These are phyloP conservation scores for Ophiobolus disseminans DNA, from an alignment of 2,329 filamentous ascomycete genomes.

Conservation along the genomic window DNA sequence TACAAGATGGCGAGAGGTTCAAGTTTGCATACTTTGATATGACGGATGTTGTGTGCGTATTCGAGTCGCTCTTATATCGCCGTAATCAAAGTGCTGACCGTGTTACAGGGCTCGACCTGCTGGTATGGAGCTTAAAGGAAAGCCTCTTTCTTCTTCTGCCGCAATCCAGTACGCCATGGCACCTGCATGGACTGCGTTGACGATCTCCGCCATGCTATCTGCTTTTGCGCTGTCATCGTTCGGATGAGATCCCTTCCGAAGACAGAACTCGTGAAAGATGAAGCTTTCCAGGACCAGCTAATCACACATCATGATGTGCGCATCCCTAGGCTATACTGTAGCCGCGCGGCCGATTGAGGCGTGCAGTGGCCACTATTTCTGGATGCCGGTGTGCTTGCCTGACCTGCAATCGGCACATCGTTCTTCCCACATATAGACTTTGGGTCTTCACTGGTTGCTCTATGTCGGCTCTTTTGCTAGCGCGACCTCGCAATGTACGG, in stretches of 20 bases:
- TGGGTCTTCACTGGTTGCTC: no score
- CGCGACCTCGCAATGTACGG: no score
- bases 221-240: constrained; percentile 17
- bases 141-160: constrained; percentile 29
- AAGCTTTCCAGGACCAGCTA: no score
- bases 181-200: constrained; percentile 8
- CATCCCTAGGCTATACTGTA: no score
- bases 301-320: no score
- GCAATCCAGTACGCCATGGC: constrained; percentile 5
- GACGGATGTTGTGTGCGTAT: constrained; percentile 38
- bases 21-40: constrained; percentile 40
- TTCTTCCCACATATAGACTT: no score
- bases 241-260: constrained; percentile 14
- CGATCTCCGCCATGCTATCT: constrained; percentile 7
- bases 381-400: no score
- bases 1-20: constrained; percentile 39
- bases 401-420: no score
- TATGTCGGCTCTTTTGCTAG: no score
- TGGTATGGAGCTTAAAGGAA: constrained; percentile 26
- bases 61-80: neutral
- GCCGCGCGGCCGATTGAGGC: no score
- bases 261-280: neutral
- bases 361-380: no score
- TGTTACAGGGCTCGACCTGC: constrained; percentile 12
- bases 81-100: constrained; percentile 3